Conservation (phyloP, 1,284 basidiomycete species). For the Malassezia arunalokei region DNA sequence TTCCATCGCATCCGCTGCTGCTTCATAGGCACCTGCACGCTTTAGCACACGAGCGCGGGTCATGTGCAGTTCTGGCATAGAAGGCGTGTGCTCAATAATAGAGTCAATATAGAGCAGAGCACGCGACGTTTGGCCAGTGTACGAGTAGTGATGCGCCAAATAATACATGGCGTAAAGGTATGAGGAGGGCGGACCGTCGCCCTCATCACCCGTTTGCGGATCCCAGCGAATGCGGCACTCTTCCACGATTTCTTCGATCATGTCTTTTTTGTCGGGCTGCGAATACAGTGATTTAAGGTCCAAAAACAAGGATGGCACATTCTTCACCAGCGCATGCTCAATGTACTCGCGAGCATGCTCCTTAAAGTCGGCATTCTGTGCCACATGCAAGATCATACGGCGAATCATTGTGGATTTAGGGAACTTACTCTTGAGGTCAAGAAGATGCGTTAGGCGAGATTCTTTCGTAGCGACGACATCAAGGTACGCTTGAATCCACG, state of each 20-base stretch:
- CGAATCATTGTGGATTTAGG: conserved; percentile 32
- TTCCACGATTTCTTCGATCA: conserved; percentile 60
- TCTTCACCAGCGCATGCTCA: conserved; percentile 61
- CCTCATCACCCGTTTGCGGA: conserved; percentile 13
- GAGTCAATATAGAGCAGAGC: conserved; percentile 60
- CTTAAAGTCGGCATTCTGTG: conserved; percentile 54
- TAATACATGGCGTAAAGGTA: conserved; percentile 93
- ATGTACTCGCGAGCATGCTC: conserved; percentile 62
- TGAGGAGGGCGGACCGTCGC: conserved; percentile 60
- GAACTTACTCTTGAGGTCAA: conserved; percentile 19
- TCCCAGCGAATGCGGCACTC: conserved; percentile 24
- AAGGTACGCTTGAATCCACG: conserved; percentile 55
- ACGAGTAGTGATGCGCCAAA: conserved; percentile 77
- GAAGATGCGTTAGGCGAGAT: conserved; percentile 19
- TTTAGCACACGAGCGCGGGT: conserved; percentile 75
- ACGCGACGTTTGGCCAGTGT: conserved; percentile 47
- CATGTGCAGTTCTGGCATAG: conserved; percentile 79
- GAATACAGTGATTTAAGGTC: conserved; percentile 82
- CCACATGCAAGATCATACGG: conserved; percentile 26
- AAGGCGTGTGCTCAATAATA: conserved; percentile 74
- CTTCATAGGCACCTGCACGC: conserved; percentile 65
- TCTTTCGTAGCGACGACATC: conserved; percentile 55
- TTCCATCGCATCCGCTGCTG: conserved; percentile 66
- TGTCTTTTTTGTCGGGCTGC: conserved; percentile 54
- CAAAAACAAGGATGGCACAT: conserved; percentile 84